phyloP scores from a whole-genome alignment of 2,329 filamentous ascomycete genomes.

The Cladosporium halotolerans region DNA sequence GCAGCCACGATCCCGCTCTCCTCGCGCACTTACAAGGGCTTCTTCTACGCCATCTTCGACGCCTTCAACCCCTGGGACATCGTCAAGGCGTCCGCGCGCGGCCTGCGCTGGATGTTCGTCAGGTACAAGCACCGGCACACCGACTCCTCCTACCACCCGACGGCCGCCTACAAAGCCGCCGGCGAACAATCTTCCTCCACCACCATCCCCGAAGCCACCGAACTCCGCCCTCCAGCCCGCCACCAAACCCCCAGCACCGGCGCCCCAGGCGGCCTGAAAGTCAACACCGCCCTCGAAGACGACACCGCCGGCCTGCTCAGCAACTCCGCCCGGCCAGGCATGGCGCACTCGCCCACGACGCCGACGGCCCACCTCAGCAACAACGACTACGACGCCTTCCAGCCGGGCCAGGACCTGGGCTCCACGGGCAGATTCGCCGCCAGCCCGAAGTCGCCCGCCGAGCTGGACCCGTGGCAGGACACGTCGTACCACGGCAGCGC shows the following conservation, averaged over 20 bases:
- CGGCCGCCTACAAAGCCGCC: slow-evolving; percentile 7
- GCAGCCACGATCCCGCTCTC: slow-evolving; percentile 1
- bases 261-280: neutral
- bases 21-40: slow-evolving; percentile 50
- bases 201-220: neutral
- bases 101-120: slow-evolving; percentile 73
- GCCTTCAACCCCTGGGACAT: slow-evolving; percentile 79
- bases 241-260: neutral
- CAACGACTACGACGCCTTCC: neutral
- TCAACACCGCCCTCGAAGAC: slow-evolving; percentile 17
- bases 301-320: slow-evolving; percentile 24
- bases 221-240: neutral
- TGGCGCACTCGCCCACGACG: neutral
- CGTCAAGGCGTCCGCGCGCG: slow-evolving; percentile 69
- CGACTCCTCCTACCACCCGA: slow-evolving; percentile 36
- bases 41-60: slow-evolving; percentile 60
- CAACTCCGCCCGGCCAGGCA: slow-evolving; percentile 14
- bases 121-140: slow-evolving; percentile 55
- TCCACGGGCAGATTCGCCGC: neutral
- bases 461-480: neutral
- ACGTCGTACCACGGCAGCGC: neutral
- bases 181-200: neutral
- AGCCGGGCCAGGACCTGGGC: neutral
- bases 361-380: neutral
- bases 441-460: neutral